These are phyloP conservation scores for Strobilomyces confusus DNA, from an alignment of 768 basidiomycete species.

Conservation along the genomic window DNA sequence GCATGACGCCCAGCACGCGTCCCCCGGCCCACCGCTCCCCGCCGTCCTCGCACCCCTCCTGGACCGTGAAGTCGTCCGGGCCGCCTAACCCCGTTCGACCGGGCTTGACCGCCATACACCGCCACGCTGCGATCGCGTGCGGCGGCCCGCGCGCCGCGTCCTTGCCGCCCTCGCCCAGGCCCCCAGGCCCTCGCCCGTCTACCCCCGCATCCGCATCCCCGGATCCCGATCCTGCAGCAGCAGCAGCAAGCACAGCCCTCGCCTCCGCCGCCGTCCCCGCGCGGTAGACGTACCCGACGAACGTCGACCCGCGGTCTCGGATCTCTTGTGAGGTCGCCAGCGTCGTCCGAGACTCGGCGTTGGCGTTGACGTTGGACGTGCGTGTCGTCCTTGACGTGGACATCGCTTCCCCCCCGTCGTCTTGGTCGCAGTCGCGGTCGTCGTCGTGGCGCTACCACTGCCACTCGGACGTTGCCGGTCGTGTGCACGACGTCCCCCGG, in stretches of 20 bases:
- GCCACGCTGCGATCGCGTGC: constrained; percentile 76
- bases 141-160: constrained; percentile 33
- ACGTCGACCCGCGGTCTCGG: constrained; percentile 69
- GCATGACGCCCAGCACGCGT: constrained; percentile 63
- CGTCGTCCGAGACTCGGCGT: background rate
- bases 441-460: background rate
- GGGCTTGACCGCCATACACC: constrained; percentile 67
- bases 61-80: constrained; percentile 71
- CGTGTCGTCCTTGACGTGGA: background rate
- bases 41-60: constrained; percentile 65
- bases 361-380: too few relatives aligned
- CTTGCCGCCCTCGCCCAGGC: background rate
- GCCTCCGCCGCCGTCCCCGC: constrained; percentile 38
- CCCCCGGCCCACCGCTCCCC: constrained; percentile 72
- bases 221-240: too few relatives aligned
- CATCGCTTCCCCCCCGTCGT: background rate
- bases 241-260: constrained; percentile 17
- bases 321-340: constrained; percentile 64
- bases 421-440: background rate
- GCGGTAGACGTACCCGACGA: constrained; percentile 60
- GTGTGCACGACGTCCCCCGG: too few relatives aligned
- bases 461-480: too few relatives aligned
- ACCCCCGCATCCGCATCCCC: constrained; percentile 38
- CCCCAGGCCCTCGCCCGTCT: too few relatives aligned
- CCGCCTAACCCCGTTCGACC: constrained; percentile 64